Base-by-base conservation (phyloP, 495 filamentous ascomycete species). In the Talaromyces adpressus region DNA sequence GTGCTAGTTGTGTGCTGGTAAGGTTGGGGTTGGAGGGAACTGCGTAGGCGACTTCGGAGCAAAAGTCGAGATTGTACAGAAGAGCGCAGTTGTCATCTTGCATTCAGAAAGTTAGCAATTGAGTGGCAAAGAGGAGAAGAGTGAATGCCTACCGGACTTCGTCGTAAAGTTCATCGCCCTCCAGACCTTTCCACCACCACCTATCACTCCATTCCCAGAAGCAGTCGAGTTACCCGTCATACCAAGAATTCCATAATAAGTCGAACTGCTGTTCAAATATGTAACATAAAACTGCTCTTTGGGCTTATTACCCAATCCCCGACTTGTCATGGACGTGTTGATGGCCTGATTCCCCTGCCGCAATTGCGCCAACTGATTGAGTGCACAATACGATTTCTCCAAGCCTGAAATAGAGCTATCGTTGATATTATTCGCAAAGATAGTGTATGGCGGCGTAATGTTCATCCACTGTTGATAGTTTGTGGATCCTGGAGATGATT, bases 211-310 rank as follows among this genome's bases (percentile, higher is more conserved):
- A 64, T 77, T 70, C 47, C 79, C 81, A 51, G 71, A 70, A 63
- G 67, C 66, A 52, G 81, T 83, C 16, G 80, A 83, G 66, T 81
- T 87, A 8, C 80, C 84, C 27, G 79, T 71, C 70, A 86, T 81
- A 7, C 87, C 91, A 30, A 97, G 73, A 59, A 91, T 85, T 0
- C 82, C 91, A 47, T 77, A 67, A 68, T 98, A 98, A 0, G 73
- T 79, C 6, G 88, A 82, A 65, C 84, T 89, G 5, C 76, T 72
- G 57, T 92, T 91, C 18, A 98, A 79, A 2, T 85, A 84, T 16
- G 79, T 84, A 32, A 96, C 75, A 66, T 93, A 91, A 73, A 98
- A 95, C 69, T 97, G 91, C 74, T 95, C 84, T 68, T 90, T 90
- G 0, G 90, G 89, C 49, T 85, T 71, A 57, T 84, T 85, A 5